phyloP scores from a whole-genome alignment of 2,329 filamentous ascomycete species.

The Albophoma yamanashiensis region DNA sequence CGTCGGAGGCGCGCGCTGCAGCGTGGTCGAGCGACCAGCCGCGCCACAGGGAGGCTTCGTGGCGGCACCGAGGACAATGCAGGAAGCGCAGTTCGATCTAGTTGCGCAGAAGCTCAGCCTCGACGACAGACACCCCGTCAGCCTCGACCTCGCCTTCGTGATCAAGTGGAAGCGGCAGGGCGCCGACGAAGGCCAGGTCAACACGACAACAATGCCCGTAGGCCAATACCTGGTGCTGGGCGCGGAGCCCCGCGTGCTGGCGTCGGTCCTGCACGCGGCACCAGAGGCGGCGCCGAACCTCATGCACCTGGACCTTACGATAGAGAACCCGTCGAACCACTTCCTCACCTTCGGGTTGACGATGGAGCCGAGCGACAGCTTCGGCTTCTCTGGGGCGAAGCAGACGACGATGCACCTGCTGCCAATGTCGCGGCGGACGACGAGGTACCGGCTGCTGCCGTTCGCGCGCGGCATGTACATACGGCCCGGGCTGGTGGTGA shows the following conservation, averaged over 20 bases:
- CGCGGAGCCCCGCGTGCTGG: constrained; percentile 77
- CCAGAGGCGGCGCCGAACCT: constrained; percentile 20
- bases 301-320: constrained; percentile 44
- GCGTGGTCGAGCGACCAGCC: constrained; percentile 26
- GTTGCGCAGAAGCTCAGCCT: constrained; percentile 65
- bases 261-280: constrained; percentile 35
- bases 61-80: constrained; percentile 56
- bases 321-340: constrained; percentile 92
- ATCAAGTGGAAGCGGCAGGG: constrained; percentile 64
- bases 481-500: constrained; percentile 61
- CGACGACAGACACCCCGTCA: constrained; percentile 69
- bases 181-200: constrained; percentile 25
- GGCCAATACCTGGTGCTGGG: constrained; percentile 73
- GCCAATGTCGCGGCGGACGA: constrained; percentile 63
- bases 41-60: constrained; percentile 30
- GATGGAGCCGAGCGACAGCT: constrained; percentile 88
- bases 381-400: constrained; percentile 88
- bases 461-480: constrained; percentile 57
- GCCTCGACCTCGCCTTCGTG: constrained; percentile 63
- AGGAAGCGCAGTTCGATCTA: constrained; percentile 63
- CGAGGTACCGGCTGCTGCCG: constrained; percentile 67
- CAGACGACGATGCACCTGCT: constrained; percentile 69
- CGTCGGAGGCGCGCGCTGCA: constrained; percentile 52
- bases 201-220: constrained; percentile 61
- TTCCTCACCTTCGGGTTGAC: constrained; percentile 85